A percentile compares a stretch with the other conserved stretches of the same genome.
These are phyloP conservation scores for Spergularia bocconei DNA, from an alignment of 148 eudicot species.

Conservation along the genomic window DNA sequence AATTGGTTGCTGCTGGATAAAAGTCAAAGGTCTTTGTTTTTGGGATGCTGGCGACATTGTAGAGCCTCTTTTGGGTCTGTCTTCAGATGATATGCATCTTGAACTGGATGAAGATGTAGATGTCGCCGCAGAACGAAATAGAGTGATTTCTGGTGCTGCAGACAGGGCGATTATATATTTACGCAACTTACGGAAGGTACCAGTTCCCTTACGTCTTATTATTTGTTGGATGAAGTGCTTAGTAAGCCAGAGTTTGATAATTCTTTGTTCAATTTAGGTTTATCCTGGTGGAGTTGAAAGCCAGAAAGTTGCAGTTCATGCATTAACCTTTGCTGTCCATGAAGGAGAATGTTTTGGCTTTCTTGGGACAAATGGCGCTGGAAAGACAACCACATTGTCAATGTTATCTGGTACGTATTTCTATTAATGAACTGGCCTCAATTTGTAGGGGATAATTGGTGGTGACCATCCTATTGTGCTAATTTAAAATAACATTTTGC, in stretches of 20 bases:
- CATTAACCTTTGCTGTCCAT: conserved; percentile 87
- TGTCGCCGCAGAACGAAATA: conserved; percentile 71
- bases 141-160: conserved; percentile 79
- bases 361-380: conserved; percentile 98
- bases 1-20: conserved; percentile 39
- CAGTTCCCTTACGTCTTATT: neutral
- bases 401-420: conserved; percentile 67
- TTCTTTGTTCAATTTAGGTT: conserved; percentile 44
- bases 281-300: conserved; percentile 65
- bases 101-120: conserved; percentile 73
- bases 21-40: conserved; percentile 27
- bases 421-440: neutral
- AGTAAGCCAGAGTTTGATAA: conserved; percentile 1
- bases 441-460: neutral
- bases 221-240: neutral
- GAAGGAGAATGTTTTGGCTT: conserved; percentile 99
- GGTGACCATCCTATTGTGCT: too few relatives aligned
- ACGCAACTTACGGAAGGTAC: conserved; percentile 85
- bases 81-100: conserved; percentile 37
- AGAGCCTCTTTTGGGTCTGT: conserved; percentile 70
- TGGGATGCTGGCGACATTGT: conserved; percentile 33
- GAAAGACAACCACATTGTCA: conserved; percentile 93
- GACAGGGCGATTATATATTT: conserved; percentile 74
- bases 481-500: too few relatives aligned
- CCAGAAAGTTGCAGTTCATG: conserved; percentile 77